Evolutionary conservation across 345 rosid species (phyloP).

Genomic region (Cardamine chenopodiifolia): DNA sequence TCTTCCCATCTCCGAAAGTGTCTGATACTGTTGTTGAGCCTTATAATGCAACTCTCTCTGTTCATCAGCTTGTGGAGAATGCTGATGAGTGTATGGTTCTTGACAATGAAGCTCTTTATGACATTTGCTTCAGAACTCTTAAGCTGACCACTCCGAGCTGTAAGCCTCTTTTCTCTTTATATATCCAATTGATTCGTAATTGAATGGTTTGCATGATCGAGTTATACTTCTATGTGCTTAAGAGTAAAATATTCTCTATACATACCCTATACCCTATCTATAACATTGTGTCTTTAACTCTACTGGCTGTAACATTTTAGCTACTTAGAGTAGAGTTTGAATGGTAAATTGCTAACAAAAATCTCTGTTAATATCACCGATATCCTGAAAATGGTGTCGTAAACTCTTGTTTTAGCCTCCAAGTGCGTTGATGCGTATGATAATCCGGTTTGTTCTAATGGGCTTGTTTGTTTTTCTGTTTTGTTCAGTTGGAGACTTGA

Average conservation of each 20-base stretch:
- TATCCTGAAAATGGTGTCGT: neutral
- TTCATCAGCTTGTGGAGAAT: conserved; percentile 75
- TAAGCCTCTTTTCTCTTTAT: conserved; percentile 34
- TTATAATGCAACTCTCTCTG: conserved; percentile 75
- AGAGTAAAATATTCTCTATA: neutral
- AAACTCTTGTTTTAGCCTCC: neutral
- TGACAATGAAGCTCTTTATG: conserved; percentile 75
- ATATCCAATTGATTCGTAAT: neutral
- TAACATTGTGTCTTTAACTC: neutral
- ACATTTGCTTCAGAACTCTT: conserved; percentile 73
- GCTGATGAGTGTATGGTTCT: conserved; percentile 80
- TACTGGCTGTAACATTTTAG: neutral
- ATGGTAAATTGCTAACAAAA: neutral
- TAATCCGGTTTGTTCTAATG: neutral
- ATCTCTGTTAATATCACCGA: neutral
- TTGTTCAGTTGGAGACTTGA: conserved; percentile 65
- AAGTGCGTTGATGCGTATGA: neutral
- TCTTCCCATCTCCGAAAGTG: conserved; percentile 72
- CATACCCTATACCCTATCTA: neutral
- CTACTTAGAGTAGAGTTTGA: neutral
- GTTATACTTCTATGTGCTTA: neutral
- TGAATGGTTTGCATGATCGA: neutral
- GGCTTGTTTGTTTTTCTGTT: neutral
- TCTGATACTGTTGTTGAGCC: conserved; percentile 80
- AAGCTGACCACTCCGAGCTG: conserved; percentile 85